Evolutionary conservation across 805 yeast species (phyloP).

Genomic region (Yarrowia sp.): DNA sequence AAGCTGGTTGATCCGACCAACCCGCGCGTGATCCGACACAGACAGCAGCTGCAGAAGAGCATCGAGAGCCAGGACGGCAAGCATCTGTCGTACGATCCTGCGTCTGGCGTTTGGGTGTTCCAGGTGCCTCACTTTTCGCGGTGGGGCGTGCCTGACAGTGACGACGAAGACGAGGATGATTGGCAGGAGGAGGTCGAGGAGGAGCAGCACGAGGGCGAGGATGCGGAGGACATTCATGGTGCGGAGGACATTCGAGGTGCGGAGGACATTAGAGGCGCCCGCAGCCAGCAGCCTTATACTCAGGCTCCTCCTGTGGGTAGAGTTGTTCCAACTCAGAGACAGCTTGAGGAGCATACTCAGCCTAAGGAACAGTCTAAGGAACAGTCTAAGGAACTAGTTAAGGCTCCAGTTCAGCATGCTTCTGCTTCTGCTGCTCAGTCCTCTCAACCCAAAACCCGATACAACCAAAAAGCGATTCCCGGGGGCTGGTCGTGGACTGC

Average conservation of each 20-base stretch:
- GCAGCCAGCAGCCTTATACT: not conserved
- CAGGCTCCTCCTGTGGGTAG: not conserved
- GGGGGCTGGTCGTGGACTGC: constrained; percentile 13
- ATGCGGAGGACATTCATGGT: not conserved
- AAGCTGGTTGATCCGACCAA: constrained; percentile 68
- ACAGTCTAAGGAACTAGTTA: too few species aligned
- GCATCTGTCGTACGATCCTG: constrained; percentile 75
- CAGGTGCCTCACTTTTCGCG: constrained; percentile 87
- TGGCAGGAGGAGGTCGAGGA: not conserved
- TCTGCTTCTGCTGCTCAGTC: not conserved
- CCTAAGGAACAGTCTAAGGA: too few species aligned
- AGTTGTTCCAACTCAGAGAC: too few species aligned
- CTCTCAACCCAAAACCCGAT: not conserved
- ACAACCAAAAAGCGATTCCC: not conserved
- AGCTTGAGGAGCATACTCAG: too few species aligned
- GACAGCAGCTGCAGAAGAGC: constrained; percentile 46
- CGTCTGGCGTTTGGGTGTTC: constrained; percentile 73
- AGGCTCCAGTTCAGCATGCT: too few species aligned
- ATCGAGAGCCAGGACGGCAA: constrained; percentile 66
- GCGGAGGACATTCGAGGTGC: not conserved
- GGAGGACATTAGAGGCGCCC: not conserved
- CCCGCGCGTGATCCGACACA: constrained; percentile 50
- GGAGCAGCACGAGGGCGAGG: not conserved
- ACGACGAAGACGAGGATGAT: constrained; percentile 39
- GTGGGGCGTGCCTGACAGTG: constrained; percentile 66